These are phyloP conservation scores for Turnera subulata DNA, from an alignment of 345 rosid genomes.

Conservation along the genomic window DNA sequence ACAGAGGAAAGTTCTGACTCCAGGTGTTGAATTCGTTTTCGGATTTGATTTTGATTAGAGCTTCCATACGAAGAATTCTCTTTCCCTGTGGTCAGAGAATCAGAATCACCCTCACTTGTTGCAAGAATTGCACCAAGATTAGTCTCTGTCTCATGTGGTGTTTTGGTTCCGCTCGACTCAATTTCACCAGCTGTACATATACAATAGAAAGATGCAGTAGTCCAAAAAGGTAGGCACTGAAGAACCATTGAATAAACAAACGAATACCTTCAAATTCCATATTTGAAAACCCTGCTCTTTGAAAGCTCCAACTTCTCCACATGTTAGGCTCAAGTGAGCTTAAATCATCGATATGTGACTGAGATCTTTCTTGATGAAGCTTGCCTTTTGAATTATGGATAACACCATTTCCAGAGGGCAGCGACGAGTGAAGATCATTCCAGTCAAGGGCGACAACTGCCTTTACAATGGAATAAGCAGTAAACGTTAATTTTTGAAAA, in stretches of 20 bases:
- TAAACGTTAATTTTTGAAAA: slow-evolving; percentile 24
- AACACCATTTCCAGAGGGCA: slow-evolving; percentile 25
- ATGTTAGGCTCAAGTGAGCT: slow-evolving; percentile 37
- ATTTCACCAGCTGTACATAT: slow-evolving; percentile 56
- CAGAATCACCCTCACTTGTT: slow-evolving; percentile 26
- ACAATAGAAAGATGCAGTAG: slow-evolving; percentile 12
- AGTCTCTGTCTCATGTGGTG: slow-evolving; percentile 7
- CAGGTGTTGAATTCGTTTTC: slow-evolving; percentile 59
- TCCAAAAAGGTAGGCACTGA: slow-evolving; percentile 4
- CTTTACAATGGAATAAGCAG: slow-evolving; percentile 46
- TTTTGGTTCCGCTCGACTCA: slow-evolving; percentile 9
- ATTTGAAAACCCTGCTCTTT: slow-evolving; percentile 52
- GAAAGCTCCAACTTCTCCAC: slow-evolving; percentile 79
- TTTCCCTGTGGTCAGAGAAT: slow-evolving; percentile 27
- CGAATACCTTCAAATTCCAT: slow-evolving; percentile 65
- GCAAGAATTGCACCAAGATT: slow-evolving; percentile 24
- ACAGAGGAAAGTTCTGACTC: slow-evolving; percentile 75
- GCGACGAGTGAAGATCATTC: no score
- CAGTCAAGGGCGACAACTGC: slow-evolving; percentile 52
- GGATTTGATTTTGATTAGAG: slow-evolving; percentile 34
- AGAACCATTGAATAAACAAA: slow-evolving; percentile 9
- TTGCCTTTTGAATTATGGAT: slow-evolving; percentile 15
- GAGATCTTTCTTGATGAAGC: slow-evolving; percentile 24
- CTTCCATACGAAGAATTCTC: slow-evolving; percentile 31
- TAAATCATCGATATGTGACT: slow-evolving; percentile 26